Conservation (phyloP, 208 protist species). For the Crithidia acanthocephali region DNA sequence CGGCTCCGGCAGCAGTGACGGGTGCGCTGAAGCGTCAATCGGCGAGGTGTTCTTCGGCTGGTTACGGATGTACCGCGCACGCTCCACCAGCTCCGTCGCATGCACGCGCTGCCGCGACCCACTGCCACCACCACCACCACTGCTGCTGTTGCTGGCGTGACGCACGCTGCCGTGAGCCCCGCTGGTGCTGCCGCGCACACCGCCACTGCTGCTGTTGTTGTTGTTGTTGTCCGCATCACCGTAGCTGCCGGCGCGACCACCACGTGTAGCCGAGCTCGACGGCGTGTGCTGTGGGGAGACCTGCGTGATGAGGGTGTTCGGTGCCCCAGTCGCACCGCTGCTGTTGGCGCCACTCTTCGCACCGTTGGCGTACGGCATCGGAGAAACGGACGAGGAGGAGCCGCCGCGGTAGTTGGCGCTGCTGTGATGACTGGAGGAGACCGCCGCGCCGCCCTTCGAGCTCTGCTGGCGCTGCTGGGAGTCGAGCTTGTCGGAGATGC, state of each 20-base stretch:
- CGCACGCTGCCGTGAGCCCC: constrained; percentile 12
- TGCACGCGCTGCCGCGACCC: constrained; percentile 41
- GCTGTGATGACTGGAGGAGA: not conserved
- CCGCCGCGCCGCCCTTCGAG: too few species aligned
- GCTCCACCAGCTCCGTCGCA: constrained; percentile 51
- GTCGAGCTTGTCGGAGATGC: constrained; percentile 54
- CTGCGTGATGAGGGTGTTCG: constrained; percentile 28
- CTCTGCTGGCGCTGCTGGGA: constrained; percentile 26
- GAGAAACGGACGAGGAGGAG: constrained; percentile 13
- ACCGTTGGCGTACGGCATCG: constrained; percentile 1
- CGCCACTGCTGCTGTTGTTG: constrained; percentile 11
- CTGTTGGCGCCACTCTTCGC: not conserved
- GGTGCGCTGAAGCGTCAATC: constrained; percentile 61
- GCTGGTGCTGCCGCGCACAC: not conserved
- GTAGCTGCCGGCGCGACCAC: constrained; percentile 8
- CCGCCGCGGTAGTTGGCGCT: constrained; percentile 1
- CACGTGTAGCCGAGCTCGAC: not conserved
- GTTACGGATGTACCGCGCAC: constrained; percentile 54
- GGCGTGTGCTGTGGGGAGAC: constrained; percentile 8
- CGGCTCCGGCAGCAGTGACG: constrained; percentile 67
- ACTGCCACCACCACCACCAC: not conserved
- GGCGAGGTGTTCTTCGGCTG: constrained; percentile 87
- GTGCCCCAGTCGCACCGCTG: not conserved
- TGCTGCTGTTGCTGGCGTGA: constrained; percentile 2
- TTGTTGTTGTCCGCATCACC: constrained; percentile 17